These are phyloP conservation scores for Misopates orontium DNA, from an alignment of 257 asterid species.

Conservation along the genomic window DNA sequence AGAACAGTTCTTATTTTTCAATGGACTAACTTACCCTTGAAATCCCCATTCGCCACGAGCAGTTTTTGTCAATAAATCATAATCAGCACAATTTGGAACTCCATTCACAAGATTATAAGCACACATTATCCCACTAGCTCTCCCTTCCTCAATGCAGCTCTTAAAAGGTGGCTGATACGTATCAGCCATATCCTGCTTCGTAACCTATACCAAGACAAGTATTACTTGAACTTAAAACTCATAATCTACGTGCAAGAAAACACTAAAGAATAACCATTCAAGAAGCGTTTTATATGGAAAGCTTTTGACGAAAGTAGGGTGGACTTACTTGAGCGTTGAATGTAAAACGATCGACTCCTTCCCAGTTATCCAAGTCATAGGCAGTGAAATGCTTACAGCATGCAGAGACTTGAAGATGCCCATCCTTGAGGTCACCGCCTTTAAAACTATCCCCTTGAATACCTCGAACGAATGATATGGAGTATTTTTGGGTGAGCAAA, in stretches of 20 bases:
- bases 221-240: too few relatives aligned
- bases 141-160: constrained; percentile 43
- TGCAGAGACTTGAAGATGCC: constrained; percentile 66
- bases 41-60: constrained; percentile 74
- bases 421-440: constrained; percentile 48
- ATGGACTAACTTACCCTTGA: constrained; percentile 40
- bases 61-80: constrained; percentile 45
- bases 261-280: not conserved
- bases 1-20: not conserved
- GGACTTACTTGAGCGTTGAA: constrained; percentile 54
- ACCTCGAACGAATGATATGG: constrained; percentile 70
- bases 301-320: not conserved
- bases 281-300: not conserved
- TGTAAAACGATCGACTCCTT: constrained; percentile 49
- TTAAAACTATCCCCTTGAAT: constrained; percentile 66
- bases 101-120: constrained; percentile 55
- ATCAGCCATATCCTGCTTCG: constrained; percentile 53
- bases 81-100: constrained; percentile 47
- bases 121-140: constrained; percentile 51
- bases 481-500: constrained; percentile 45
- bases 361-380: constrained; percentile 72
- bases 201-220: constrained; percentile 30
- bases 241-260: too few relatives aligned
- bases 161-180: constrained; percentile 50
- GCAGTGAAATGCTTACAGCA: constrained; percentile 79